Evolutionary conservation across 805 yeast species (phyloP), one percentile per base, ranked within the genome.

Genomic region (Maudiozyma barnettii): DNA sequence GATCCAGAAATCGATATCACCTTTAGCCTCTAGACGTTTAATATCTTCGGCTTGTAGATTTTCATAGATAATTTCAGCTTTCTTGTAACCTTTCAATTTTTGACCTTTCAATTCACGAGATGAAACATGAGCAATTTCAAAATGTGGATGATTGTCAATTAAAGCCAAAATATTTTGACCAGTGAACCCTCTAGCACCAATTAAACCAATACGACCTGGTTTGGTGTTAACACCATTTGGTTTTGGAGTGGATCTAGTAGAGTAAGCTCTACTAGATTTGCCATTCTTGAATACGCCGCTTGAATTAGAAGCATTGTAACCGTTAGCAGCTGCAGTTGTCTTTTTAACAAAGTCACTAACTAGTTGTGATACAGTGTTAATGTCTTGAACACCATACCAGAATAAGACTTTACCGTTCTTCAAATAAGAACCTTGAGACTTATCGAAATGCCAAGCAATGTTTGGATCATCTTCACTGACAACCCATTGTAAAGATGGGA

Each of bases 141-240:
- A 73, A 64, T 78, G 78, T 41, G 95, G 95, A 69, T 93, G 99
- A 44, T 75, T 70, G 67, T 93, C 86, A 53, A 93, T 84, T 72
- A 93, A 74, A 35, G 83, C 77, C 53, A 93, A 88, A 65, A 93
- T 76, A 59, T 91, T 91, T 70, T 86, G 95, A 33, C 99, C 99
- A 18, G 97, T 91, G 70, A 77, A 88, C 29, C 99, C 99, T 70
- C 99, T 83, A 39, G 99, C 99, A 57, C 99, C 99, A 63, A 93
- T 91, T 58, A 93, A 76, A 1, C 96, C 99, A 43, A 93, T 89
- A 55, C 79, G 79, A 20, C 95, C 75, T 51, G 74, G 74, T 39
- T 74, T 65, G 37, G 74, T 73, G 71, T 81, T 84, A 35, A 76
- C 63, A 36, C 88, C 91, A 45, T 74, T 72, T 45, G 75, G 73